phyloP scores from a whole-genome alignment of 2,329 filamentous ascomycete genomes.

The Fusarium citri region DNA sequence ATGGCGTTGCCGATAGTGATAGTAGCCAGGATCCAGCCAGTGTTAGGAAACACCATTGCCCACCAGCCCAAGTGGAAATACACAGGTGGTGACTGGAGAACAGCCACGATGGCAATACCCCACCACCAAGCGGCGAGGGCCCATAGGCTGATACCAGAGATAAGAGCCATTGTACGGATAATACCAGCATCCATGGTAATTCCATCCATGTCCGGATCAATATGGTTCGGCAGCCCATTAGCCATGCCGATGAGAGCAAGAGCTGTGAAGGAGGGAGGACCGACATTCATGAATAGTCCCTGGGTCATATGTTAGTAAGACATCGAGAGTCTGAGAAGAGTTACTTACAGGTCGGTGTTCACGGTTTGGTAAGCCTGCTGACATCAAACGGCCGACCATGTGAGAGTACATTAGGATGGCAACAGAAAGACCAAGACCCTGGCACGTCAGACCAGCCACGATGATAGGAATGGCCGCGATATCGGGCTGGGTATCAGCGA shows the following conservation, averaged over 20 bases:
- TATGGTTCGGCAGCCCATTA: neutral
- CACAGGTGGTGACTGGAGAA: neutral
- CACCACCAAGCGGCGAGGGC: slow-evolving; percentile 9
- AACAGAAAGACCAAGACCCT: slow-evolving; percentile 1
- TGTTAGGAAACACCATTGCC: slow-evolving; percentile 8
- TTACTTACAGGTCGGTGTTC: neutral
- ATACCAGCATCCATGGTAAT: neutral
- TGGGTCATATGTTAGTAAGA: neutral
- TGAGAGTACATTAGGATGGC: slow-evolving; percentile 4
- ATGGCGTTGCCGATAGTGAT: slow-evolving; percentile 1
- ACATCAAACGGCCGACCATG: slow-evolving; percentile 5
- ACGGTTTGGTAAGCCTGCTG: neutral
- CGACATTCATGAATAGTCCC: slow-evolving; percentile 2
- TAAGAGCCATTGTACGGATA: slow-evolving; percentile 3
- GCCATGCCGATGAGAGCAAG: slow-evolving; percentile 12
- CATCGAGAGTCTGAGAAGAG: neutral
- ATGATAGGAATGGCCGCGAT: slow-evolving; percentile 6
- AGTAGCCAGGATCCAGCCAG: slow-evolving; percentile 7
- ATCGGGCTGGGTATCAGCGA: slow-evolving; percentile 3
- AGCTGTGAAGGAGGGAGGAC: slow-evolving; percentile 1
- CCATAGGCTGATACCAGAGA: slow-evolving; percentile 1
- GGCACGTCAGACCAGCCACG: slow-evolving; percentile 4
- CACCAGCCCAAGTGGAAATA: slow-evolving; percentile 4
- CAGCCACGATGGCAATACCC: slow-evolving; percentile 1
- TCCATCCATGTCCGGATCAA: neutral